These are phyloP conservation scores for Eucalyptus pauciflora DNA, from an alignment of 345 rosid genomes.

Conservation along the genomic window DNA sequence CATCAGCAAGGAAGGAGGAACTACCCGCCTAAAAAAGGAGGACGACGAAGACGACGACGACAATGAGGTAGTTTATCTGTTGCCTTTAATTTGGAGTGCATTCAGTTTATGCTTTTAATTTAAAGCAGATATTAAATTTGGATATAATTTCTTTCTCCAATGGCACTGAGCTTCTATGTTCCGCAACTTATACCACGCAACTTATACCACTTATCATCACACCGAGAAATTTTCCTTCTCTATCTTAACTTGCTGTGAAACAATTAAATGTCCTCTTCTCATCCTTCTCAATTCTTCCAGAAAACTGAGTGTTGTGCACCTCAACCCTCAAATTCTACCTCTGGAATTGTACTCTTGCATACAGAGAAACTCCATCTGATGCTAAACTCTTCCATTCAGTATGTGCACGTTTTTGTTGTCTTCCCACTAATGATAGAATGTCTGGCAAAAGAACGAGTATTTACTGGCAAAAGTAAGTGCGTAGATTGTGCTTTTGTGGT, in stretches of 20 bases:
- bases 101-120: neutral
- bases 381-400: neutral
- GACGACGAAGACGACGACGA: constrained; percentile 53
- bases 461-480: neutral
- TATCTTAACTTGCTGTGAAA: neutral
- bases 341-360: neutral
- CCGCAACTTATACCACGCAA: neutral
- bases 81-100: neutral
- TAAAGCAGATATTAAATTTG: neutral
- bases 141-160: neutral
- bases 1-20: constrained; percentile 85
- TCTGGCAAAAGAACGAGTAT: neutral
- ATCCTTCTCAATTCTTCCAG: neutral
- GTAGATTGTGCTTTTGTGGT: neutral
- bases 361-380: neutral
- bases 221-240: neutral
- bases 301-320: neutral
- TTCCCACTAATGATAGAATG: neutral
- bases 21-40: constrained; percentile 76
- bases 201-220: neutral
- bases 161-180: neutral
- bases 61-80: neutral
- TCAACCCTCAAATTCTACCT: neutral
- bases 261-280: neutral
- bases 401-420: neutral